A percentile compares a stretch with the other conserved stretches of the same genome.
phyloP scores from a whole-genome alignment of 2,329 filamentous ascomycete genomes.

The Fusarium denticulatum region DNA sequence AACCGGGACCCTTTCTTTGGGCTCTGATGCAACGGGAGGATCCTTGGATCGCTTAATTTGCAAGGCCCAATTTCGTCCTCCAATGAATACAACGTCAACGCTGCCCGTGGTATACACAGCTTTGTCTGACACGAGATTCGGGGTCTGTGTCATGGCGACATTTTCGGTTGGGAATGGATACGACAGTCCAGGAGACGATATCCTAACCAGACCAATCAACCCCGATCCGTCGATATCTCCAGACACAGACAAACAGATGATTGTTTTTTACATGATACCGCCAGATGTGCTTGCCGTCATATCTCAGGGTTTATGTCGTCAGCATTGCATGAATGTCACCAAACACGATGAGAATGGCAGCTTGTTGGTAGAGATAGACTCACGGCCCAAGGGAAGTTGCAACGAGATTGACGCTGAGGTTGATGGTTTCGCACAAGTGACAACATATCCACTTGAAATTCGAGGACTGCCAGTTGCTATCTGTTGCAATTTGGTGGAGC shows the following conservation, averaged over 20 bases:
- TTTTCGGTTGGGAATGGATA: conserved; percentile 52
- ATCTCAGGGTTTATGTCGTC: conserved; percentile 22
- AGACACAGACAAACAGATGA: conserved; percentile 46
- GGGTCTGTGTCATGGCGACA: conserved; percentile 66
- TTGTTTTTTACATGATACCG: conserved; percentile 71
- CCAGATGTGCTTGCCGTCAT: conserved; percentile 61
- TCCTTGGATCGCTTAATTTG: conserved; percentile 61
- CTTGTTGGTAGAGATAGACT: conserved; percentile 24
- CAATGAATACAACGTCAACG: conserved; percentile 42
- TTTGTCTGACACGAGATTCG: conserved; percentile 65
- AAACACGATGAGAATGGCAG: conserved; percentile 7
- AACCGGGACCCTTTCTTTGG: conserved; percentile 66
- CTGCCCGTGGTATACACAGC: conserved; percentile 64
- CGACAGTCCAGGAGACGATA: conserved; percentile 1
- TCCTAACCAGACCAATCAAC: neutral
- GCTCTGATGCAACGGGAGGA: conserved; percentile 68
- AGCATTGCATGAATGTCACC: neutral
- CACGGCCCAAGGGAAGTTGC: conserved; percentile 36
- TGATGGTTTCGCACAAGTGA: conserved; percentile 22
- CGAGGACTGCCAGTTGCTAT: conserved; percentile 45
- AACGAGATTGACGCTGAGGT: conserved; percentile 31
- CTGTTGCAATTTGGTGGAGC: conserved; percentile 46
- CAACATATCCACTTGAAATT: conserved; percentile 46
- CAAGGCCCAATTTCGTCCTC: conserved; percentile 64
- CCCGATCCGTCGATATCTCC: conserved; percentile 4